Percentiles rank a stretch among this genome's conserved stretches.
phyloP scores from a whole-genome alignment of 129 eudicot genomes.

The Artemisia tridentata region DNA sequence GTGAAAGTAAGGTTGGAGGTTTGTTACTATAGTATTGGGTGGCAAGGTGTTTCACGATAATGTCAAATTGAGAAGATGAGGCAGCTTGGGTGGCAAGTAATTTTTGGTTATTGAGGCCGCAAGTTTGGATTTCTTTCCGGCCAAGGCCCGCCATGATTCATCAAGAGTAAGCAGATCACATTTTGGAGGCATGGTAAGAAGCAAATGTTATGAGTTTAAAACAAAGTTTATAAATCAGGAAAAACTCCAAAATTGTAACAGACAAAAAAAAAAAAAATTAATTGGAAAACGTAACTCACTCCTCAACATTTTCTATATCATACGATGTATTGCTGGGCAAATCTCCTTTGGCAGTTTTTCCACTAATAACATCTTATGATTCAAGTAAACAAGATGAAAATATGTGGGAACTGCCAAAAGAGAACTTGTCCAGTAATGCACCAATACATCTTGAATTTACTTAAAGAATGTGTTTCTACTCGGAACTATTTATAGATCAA shows the following conservation, averaged over 20 bases:
- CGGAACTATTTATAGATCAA: slow-evolving; percentile 20
- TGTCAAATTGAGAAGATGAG: too few species aligned
- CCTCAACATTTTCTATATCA: background rate
- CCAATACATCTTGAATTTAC: slow-evolving; percentile 1
- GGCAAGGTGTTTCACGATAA: too few species aligned
- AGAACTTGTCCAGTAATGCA: slow-evolving; percentile 26
- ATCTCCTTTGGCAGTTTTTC: slow-evolving; percentile 26
- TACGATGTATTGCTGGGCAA: slow-evolving; percentile 23
- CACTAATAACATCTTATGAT: background rate
- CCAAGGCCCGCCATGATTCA: too few species aligned
- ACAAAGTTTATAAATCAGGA: background rate
- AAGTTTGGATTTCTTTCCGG: too few species aligned
- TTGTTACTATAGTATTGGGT: too few species aligned
- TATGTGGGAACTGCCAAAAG: slow-evolving; percentile 5
- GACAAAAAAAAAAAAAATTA: background rate
- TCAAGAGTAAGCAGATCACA: too few species aligned
- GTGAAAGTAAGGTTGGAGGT: too few species aligned
- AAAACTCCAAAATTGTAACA: background rate
- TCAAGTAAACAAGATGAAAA: background rate
- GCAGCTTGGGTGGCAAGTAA: too few species aligned
- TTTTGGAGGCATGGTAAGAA: too few species aligned
- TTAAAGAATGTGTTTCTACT: background rate
- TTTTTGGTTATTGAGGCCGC: too few species aligned
- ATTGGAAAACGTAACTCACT: background rate
- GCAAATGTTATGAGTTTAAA: too few species aligned